A percentile compares a stretch with the other conserved stretches of the same genome.
These are phyloP conservation scores for Papiliotrema laurentii DNA, from an alignment of 1,284 basidiomycete species.

Conservation along the genomic window DNA sequence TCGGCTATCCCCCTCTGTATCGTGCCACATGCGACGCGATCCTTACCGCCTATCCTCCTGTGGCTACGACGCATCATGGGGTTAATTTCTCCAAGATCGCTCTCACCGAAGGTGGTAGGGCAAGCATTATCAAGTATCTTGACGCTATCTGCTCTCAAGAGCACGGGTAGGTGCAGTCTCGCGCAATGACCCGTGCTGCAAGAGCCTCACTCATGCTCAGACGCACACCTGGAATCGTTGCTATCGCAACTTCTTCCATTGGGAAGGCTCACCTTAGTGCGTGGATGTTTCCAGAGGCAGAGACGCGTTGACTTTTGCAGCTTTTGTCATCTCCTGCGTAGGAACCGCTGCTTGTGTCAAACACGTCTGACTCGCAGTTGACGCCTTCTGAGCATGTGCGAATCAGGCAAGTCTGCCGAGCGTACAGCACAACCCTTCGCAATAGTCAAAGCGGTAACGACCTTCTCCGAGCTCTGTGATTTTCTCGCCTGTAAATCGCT, in stretches of 20 bases:
- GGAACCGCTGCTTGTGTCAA: slow-evolving; percentile 1
- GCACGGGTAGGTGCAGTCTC: slow-evolving; percentile 28
- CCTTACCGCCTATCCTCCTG: slow-evolving; percentile 38
- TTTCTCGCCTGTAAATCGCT: too few relatives aligned
- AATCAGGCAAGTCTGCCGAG: slow-evolving; percentile 32
- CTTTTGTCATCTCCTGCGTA: slow-evolving; percentile 23
- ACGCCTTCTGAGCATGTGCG: slow-evolving; percentile 28
- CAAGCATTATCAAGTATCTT: slow-evolving; percentile 32
- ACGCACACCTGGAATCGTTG: slow-evolving; percentile 37
- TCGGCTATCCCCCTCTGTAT: slow-evolving; percentile 23
- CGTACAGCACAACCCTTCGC: slow-evolving; percentile 39
- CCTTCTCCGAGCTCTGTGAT: slow-evolving; percentile 29
- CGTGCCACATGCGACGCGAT: slow-evolving; percentile 33
- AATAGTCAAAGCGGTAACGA: slow-evolving; percentile 45
- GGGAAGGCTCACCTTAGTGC: slow-evolving; percentile 41
- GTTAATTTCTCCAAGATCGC: slow-evolving; percentile 42
- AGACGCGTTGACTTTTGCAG: slow-evolving; percentile 10
- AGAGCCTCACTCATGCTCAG: slow-evolving; percentile 12
- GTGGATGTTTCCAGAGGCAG: slow-evolving; percentile 6
- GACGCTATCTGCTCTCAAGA: slow-evolving; percentile 35
- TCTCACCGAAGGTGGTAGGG: slow-evolving; percentile 23
- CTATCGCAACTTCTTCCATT: slow-evolving; percentile 41
- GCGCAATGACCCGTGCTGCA: not conserved
- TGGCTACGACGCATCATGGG: slow-evolving; percentile 42
- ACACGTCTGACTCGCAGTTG: slow-evolving; percentile 16